These are phyloP conservation scores for Ceratobasidium sp. DNA, from an alignment of 1,284 basidiomycete genomes.

Conservation along the genomic window DNA sequence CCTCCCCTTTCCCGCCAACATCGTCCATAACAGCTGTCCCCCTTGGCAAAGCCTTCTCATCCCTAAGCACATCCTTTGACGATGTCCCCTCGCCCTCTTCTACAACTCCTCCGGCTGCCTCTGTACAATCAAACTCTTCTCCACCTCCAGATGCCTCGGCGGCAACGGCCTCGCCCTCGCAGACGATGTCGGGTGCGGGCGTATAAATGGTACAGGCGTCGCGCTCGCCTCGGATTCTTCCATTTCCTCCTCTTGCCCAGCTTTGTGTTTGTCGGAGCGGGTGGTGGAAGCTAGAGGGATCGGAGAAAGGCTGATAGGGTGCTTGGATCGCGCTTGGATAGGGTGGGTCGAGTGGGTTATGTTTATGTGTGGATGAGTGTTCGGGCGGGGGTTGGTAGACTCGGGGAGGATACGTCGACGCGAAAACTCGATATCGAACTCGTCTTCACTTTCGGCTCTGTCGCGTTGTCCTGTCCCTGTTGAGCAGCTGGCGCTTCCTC, in stretches of 20 bases:
- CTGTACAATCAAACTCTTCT: neutral
- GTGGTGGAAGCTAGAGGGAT: neutral
- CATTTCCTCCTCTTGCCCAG: neutral
- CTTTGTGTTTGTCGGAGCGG: neutral
- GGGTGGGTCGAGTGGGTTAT: neutral
- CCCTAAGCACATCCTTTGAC: neutral
- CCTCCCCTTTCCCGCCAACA: neutral
- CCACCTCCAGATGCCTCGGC: neutral
- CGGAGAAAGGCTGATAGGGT: neutral
- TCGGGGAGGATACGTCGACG: too few relatives aligned
- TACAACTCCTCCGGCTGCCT: neutral
- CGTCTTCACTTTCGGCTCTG: constrained; percentile 11
- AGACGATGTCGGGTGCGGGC: constrained; percentile 26
- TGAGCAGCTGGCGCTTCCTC: neutral
- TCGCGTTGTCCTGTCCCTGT: neutral
- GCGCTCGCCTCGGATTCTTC: neutral
- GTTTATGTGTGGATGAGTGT: too few relatives aligned
- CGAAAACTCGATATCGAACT: too few relatives aligned
- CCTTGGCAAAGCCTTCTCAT: neutral
- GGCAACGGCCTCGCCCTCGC: constrained; percentile 18
- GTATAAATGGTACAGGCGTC: neutral
- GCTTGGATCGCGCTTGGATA: neutral
- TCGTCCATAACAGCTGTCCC: neutral
- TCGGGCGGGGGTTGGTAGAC: too few relatives aligned
- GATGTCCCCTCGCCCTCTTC: neutral